Percentiles rank a stretch among this genome's conserved stretches.
These are phyloP conservation scores for Lentinula detonsa DNA, from an alignment of 768 basidiomycete genomes.

Conservation along the genomic window DNA sequence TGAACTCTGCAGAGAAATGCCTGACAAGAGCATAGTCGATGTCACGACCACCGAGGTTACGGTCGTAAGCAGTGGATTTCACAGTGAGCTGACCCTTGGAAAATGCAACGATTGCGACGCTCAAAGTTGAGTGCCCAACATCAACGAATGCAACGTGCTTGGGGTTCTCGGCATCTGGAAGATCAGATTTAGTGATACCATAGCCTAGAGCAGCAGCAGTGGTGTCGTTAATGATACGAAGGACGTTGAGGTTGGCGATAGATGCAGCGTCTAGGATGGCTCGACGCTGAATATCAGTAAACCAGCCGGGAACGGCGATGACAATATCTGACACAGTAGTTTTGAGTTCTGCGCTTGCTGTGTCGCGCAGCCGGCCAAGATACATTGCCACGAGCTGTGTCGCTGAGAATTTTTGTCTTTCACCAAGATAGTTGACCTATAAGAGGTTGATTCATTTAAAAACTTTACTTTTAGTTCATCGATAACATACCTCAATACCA, in stretches of 20 bases:
- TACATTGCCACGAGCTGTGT: constrained; percentile 93
- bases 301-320: constrained; percentile 96
- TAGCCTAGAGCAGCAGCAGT: constrained; percentile 96
- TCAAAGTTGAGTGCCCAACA: constrained; percentile 88
- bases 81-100: constrained; percentile 89
- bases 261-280: constrained; percentile 85
- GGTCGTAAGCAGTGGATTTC: constrained; percentile 86
- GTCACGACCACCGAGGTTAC: constrained; percentile 92
- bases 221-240: constrained; percentile 95
- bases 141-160: constrained; percentile 92
- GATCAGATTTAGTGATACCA: constrained; percentile 97
- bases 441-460: background rate
- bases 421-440: constrained; percentile 87
- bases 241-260: constrained; percentile 84
- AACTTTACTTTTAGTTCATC: background rate
- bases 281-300: constrained; percentile 88
- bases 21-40: constrained; percentile 88
- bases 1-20: constrained; percentile 90
- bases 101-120: constrained; percentile 85
- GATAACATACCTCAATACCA: constrained; percentile 70
- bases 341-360: constrained; percentile 79
- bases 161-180: constrained; percentile 78
- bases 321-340: constrained; percentile 84
- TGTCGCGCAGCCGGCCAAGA: constrained; percentile 87
- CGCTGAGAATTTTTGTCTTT: constrained; percentile 70